phyloP scores from a whole-genome alignment of 2,329 filamentous ascomycete genomes.

The Colletotrichum sidae region DNA sequence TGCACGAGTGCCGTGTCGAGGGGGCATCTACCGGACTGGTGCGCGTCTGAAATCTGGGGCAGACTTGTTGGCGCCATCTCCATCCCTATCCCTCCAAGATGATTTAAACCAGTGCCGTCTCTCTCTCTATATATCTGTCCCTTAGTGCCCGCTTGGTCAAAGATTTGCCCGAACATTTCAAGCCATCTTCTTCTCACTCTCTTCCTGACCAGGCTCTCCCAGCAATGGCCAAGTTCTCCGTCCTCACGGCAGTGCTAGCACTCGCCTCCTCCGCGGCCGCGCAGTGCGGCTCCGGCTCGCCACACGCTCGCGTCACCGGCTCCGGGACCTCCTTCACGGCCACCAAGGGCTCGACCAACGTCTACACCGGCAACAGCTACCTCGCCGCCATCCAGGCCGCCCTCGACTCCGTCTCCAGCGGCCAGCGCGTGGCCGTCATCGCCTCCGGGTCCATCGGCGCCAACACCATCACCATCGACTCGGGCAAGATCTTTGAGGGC shows the following conservation, averaged over 20 bases:
- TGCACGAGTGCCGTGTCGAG: neutral
- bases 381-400: slow-evolving; percentile 65
- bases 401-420: slow-evolving; percentile 61
- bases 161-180: neutral
- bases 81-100: neutral
- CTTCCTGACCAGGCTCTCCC: neutral
- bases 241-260: slow-evolving; percentile 52
- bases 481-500: slow-evolving; percentile 68
- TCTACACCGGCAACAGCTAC: slow-evolving; percentile 67
- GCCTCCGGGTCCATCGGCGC: slow-evolving; percentile 67
- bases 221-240: slow-evolving; percentile 40
- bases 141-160: neutral
- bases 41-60: slow-evolving; percentile 17
- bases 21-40: slow-evolving; percentile 24
- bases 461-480: slow-evolving; percentile 61
- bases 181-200: neutral
- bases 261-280: slow-evolving; percentile 52
- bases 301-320: slow-evolving; percentile 60
- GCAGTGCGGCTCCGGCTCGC: slow-evolving; percentile 61
- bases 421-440: slow-evolving; percentile 65
- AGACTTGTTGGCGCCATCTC: neutral
- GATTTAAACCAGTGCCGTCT: neutral
- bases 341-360: slow-evolving; percentile 53
- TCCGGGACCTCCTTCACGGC: slow-evolving; percentile 58
- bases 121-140: neutral